Base-by-base conservation (phyloP, 2,329 filamentous ascomycete species). In the Colletotrichum falcatum region DNA sequence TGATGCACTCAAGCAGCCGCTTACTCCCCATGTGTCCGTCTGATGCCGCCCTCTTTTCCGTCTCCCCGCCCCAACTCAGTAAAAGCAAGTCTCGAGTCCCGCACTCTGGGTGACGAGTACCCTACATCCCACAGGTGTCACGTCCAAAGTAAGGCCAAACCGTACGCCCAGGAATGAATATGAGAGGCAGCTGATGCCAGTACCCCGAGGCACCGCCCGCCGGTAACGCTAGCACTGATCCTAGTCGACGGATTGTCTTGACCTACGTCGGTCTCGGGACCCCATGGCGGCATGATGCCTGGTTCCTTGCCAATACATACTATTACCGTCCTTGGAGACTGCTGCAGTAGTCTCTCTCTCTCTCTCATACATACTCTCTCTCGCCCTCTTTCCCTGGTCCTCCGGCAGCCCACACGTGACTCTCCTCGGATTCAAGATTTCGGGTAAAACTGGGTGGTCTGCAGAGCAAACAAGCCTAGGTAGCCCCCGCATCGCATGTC, bases 211-310 rank as follows among this genome's bases (percentile, higher is more conserved):
- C 35, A 54, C 35, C 42, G 16, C 30, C 23, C 44, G 58, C 23
- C 58, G 53, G 42, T 23, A 58, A 51, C 18, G 63, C 63, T 49
- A 60, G 46, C 46, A 20, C 2, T 12, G 16, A 53, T 26, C 63
- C 59, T 33, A 18, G 56, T 28, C 18, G 33, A 53, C 37, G 12
- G 46, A 70, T 49, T 70, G 67, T 70, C 67, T 70, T 70, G 67
- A 67, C 67, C 59, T 70, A 70, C 67, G 64, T 70, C 67, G 64
- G 14, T 56, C 39, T 54, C 23, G 46, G 42, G 28, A 33, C 8
- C 37, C 2, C 51, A 30, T 26, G 42, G 26, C 26, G 30, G 28
- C 5, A 16, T 37, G 26, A 44, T 62, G 30, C 26, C 42, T 56
- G 51, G 33, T 28, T 55, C 39, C 39, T 46, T 46, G 26, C 37